Evolutionary conservation across 306 rosid genomes (phyloP).

Genomic region (Dryas alaskensis): DNA sequence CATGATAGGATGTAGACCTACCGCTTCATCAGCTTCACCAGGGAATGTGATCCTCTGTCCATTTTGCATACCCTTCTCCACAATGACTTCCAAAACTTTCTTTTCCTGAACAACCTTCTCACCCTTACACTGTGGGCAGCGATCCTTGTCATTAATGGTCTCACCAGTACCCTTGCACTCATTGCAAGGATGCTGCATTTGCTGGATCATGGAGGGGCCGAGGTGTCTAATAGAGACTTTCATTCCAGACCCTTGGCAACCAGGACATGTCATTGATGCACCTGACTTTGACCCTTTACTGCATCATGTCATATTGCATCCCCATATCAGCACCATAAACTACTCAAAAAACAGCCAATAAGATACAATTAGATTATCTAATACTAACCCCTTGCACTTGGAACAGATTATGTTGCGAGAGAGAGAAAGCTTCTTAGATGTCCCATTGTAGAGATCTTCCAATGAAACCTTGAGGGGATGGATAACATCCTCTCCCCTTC

Average conservation of each 20-base stretch:
- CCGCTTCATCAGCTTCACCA: conserved; percentile 98
- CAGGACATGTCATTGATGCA: conserved; percentile 79
- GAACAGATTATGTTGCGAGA: conserved; percentile 77
- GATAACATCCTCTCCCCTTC: conserved; percentile 92
- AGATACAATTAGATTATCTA: background rate
- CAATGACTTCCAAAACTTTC: conserved; percentile 83
- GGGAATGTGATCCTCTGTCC: conserved; percentile 87
- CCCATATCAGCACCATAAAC: background rate
- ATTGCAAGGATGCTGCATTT: conserved; percentile 95
- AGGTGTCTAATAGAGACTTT: conserved; percentile 89
- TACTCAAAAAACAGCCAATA: background rate
- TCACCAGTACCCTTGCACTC: conserved; percentile 97
- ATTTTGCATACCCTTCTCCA: conserved; percentile 96
- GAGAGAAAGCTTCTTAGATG: conserved; percentile 92
- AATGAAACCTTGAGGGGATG: conserved; percentile 90
- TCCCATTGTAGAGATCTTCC: conserved; percentile 80
- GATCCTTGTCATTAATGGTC: conserved; percentile 83
- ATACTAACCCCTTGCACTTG: conserved; percentile 83
- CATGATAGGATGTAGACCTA: conserved; percentile 19
- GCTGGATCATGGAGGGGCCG: conserved; percentile 96
- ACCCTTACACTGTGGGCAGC: conserved; percentile 85
- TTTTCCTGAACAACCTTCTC: conserved; percentile 93
- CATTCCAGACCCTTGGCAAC: conserved; percentile 97
- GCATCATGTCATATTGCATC: conserved; percentile 19
- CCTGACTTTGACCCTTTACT: conserved; percentile 97